Base-by-base conservation (phyloP, 129 eudicot species). In the Lactuca saligna region DNA sequence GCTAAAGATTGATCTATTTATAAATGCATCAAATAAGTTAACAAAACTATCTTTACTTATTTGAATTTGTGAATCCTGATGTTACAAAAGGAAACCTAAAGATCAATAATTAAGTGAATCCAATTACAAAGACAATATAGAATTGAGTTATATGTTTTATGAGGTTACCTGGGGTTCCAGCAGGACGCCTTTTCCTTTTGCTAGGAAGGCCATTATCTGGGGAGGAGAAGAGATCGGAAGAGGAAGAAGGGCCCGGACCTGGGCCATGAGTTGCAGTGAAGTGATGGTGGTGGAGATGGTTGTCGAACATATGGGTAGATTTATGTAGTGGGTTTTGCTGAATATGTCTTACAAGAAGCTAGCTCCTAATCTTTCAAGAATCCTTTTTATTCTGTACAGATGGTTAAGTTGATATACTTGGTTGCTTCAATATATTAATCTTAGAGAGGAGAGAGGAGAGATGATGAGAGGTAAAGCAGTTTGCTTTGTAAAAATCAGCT, bases 181-280 rank as follows among this genome's bases (percentile, higher is more conserved):
- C 87, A 4, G 91, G 91, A 32, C 87, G 82, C 58, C 91, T 79
- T 82, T 82, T 85, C 10, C 91, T 73, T 76, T 73, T 82, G 71
- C 33, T 77, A 42, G 77, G 77, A 49, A 63, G 67, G 3, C 83
- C 85, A 76, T 82, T 77, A 66, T 82, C 91, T 20, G 82, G 73
- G 53, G 79, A 82, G 38, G 75, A 68, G 65, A 85, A 77, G 61
- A 80, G 85, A 69, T 82, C 85, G 49, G 84, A 63, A 16, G 86
- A 81, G 3, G 91, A 82, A 34, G 88, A 86, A 49, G 83, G 86
- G 46, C 78, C 83, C 70, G 75, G 69, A 48, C 71, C 71, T 1
- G 69, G 75, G 25, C 75, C 81, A 13, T 69, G 14, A 53, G 75
- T 0, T 8, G 70, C 0, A 53, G 80, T 16, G 83, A 74, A 71